Conservation (phyloP, 495 filamentous ascomycete genomes). For the Letharia columbiana region DNA sequence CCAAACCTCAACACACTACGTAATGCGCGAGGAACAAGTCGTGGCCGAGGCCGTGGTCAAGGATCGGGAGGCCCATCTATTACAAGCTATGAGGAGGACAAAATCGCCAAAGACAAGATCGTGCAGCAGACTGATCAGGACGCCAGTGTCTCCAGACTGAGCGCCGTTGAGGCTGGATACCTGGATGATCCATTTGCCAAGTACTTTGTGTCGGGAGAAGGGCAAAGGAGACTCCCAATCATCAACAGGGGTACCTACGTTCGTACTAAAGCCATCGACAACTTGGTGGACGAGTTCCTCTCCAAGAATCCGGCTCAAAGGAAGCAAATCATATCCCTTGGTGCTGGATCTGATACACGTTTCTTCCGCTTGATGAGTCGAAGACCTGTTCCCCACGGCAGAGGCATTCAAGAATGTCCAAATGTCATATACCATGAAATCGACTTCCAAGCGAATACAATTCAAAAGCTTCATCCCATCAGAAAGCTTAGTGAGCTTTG, state of each 20-base stretch:
- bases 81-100: slow-evolving; percentile 27
- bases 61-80: slow-evolving; percentile 32
- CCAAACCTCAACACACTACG: slow-evolving; percentile 67
- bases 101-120: slow-evolving; percentile 45
- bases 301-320: slow-evolving; percentile 25
- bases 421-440: slow-evolving; percentile 79
- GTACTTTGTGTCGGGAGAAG: slow-evolving; percentile 45
- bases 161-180: slow-evolving; percentile 82
- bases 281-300: slow-evolving; percentile 66
- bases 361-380: slow-evolving; percentile 56
- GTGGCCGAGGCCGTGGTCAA: slow-evolving; percentile 36
- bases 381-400: slow-evolving; percentile 24
- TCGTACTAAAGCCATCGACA: slow-evolving; percentile 78
- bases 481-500: neutral
- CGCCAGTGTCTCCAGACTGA: slow-evolving; percentile 78
- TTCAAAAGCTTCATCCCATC: slow-evolving; percentile 40
- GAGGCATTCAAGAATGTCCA: slow-evolving; percentile 7
- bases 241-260: slow-evolving; percentile 98
- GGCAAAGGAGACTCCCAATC: slow-evolving; percentile 63
- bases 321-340: slow-evolving; percentile 87
- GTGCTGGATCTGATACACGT: slow-evolving; percentile 88
- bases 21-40: slow-evolving; percentile 35
- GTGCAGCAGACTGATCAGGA: slow-evolving; percentile 90
- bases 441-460: slow-evolving; percentile 72
- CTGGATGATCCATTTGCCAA: slow-evolving; percentile 71